Conservation (phyloP, 768 basidiomycete genomes). For the Mycena albidolilacea region DNA sequence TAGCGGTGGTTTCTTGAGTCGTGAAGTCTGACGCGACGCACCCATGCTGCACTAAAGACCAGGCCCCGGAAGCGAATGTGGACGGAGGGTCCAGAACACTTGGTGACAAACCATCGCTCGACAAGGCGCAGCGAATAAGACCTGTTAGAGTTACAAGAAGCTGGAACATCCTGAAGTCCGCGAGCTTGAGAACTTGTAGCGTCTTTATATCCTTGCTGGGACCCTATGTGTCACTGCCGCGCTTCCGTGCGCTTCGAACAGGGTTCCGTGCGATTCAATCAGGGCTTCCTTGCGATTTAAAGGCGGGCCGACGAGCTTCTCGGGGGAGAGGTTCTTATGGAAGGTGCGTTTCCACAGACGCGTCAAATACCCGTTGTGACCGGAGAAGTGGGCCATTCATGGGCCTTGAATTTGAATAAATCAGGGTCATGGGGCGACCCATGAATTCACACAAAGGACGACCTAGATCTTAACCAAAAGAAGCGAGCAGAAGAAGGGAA, state of each 20-base stretch:
- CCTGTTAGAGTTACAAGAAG: slow-evolving; percentile 3
- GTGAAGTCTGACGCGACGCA: slow-evolving; percentile 9
- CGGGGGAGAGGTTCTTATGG: slow-evolving; percentile 19
- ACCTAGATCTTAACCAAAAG: slow-evolving; percentile 7
- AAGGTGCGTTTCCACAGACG: slow-evolving; percentile 18
- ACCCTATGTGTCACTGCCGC: background rate
- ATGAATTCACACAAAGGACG: slow-evolving; percentile 1
- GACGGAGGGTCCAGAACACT: no score
- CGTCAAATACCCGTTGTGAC: slow-evolving; percentile 15
- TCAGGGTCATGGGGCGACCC: slow-evolving; percentile 10
- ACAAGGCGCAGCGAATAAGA: slow-evolving; percentile 7
- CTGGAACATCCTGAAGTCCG: no score
- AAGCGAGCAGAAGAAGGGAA: slow-evolving; percentile 16
- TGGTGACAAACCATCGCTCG: no score
- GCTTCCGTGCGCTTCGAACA: slow-evolving; percentile 22
- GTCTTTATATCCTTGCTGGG: no score
- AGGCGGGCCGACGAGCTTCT: slow-evolving; percentile 10
- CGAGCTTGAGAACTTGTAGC: slow-evolving; percentile 7
- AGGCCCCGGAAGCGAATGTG: slow-evolving; percentile 12
- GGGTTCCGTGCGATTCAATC: slow-evolving; percentile 1
- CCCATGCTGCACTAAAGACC: slow-evolving; percentile 7
- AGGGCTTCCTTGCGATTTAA: slow-evolving; percentile 16
- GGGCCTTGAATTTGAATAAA: slow-evolving; percentile 23
- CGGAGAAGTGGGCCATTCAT: slow-evolving; percentile 21
- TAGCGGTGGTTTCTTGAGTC: background rate